phyloP scores from a whole-genome alignment of 2,329 filamentous ascomycete genomes.

The Calycina herbarum region DNA sequence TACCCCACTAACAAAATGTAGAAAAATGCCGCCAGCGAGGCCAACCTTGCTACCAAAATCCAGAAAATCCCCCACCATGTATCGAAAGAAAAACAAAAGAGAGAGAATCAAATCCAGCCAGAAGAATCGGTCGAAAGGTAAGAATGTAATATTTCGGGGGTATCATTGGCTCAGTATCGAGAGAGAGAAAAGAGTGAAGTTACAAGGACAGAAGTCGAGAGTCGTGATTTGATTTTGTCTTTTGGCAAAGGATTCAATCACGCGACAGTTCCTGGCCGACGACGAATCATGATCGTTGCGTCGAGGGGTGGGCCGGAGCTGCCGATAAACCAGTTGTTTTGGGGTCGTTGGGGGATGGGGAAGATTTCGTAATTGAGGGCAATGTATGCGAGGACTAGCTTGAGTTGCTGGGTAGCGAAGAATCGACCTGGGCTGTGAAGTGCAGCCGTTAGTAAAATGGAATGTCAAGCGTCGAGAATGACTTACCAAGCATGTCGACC shows the following conservation, averaged over 20 bases:
- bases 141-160: background rate
- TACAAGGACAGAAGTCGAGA: background rate
- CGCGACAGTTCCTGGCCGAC: conserved; percentile 19
- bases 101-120: background rate
- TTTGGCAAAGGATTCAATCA: background rate
- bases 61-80: background rate
- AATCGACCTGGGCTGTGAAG: conserved; percentile 27
- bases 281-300: conserved; percentile 33
- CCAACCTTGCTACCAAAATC: background rate
- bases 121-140: background rate
- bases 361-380: conserved; percentile 30
- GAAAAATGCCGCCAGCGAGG: background rate
- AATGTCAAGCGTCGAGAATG: conserved; percentile 16
- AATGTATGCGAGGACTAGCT: conserved; percentile 32
- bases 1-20: background rate
- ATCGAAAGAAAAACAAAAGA: background rate
- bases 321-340: conserved; percentile 37
- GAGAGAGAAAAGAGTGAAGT: background rate
- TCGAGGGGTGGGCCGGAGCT: conserved; percentile 36
- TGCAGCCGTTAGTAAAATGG: conserved; percentile 23
- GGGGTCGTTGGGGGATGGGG: conserved; percentile 31
- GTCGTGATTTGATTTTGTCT: background rate
- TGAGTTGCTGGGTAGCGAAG: conserved; percentile 31
- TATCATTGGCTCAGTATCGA: background rate
- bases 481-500: conserved; percentile 36